Evolutionary conservation across 495 filamentous ascomycete genomes (phyloP).

Genomic region (Penicillium desertorum): DNA sequence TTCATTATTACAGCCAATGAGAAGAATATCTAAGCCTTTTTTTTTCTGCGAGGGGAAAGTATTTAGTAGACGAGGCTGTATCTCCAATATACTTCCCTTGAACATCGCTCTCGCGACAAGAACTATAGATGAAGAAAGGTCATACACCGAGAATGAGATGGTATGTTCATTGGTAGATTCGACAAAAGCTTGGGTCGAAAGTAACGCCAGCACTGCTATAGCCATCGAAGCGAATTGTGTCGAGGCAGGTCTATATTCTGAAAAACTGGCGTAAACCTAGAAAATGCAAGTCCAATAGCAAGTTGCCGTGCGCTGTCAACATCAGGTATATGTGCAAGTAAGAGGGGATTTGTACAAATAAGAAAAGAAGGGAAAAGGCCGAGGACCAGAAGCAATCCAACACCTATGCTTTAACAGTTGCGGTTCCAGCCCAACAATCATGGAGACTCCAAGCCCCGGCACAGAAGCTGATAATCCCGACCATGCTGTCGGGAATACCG

Average conservation of each 20-base stretch:
- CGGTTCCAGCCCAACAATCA: slow-evolving; percentile 41
- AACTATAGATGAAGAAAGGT: background rate
- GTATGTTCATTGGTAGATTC: background rate
- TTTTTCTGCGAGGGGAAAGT: too few relatives aligned
- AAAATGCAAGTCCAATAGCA: slow-evolving; percentile 1
- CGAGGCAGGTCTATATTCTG: background rate
- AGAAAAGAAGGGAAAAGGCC: slow-evolving; percentile 3
- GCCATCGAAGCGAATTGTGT: background rate
- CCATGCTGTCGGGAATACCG: slow-evolving; percentile 63
- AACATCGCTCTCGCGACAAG: too few relatives aligned
- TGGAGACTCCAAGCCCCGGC: slow-evolving; percentile 46
- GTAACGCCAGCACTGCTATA: background rate
- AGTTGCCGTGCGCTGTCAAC: background rate
- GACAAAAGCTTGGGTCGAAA: background rate
- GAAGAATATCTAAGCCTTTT: too few relatives aligned
- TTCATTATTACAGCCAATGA: too few relatives aligned
- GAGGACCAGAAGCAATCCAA: slow-evolving; percentile 1
- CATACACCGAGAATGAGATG: background rate
- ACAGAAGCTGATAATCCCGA: slow-evolving; percentile 64
- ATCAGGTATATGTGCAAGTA: slow-evolving; percentile 15
- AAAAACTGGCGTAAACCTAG: slow-evolving; percentile 1
- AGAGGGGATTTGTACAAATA: slow-evolving; percentile 14
- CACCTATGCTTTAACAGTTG: slow-evolving; percentile 27
- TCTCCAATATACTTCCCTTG: too few relatives aligned
- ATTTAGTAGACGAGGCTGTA: too few relatives aligned